Percentiles rank a stretch among this genome's conserved stretches.
Evolutionary conservation across 352 stramenopile species (phyloP).

Genomic region (Globisporangium emineosum): DNA sequence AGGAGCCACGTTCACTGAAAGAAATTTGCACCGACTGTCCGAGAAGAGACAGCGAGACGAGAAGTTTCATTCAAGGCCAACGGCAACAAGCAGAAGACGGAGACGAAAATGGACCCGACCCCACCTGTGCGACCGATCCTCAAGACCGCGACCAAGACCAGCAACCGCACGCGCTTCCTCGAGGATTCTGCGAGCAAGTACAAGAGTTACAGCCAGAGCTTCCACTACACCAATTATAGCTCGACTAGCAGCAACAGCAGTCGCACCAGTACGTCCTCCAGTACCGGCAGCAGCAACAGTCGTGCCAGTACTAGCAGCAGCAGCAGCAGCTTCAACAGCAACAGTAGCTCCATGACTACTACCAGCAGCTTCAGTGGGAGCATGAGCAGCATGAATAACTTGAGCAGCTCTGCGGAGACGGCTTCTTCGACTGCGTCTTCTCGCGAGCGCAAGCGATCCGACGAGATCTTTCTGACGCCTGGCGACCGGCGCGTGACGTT

Average conservation of each 20-base stretch:
- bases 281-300: conserved; percentile 1
- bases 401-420: conserved; percentile 11
- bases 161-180: conserved; percentile 21
- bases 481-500: conserved; percentile 61
- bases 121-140: conserved; percentile 53
- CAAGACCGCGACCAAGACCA: conserved; percentile 33
- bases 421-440: conserved; percentile 10
- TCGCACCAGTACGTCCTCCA: neutral
- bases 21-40: neutral
- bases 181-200: conserved; percentile 23
- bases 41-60: neutral
- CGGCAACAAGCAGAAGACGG: neutral
- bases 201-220: conserved; percentile 21
- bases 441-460: conserved; percentile 21
- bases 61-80: conserved; percentile 3
- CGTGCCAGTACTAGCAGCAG: neutral
- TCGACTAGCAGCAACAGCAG: conserved; percentile 3
- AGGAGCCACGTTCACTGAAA: neutral
- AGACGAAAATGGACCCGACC: conserved; percentile 12
- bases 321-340: neutral
- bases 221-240: conserved; percentile 20
- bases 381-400: conserved; percentile 5
- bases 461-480: conserved; percentile 28
- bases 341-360: neutral
- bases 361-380: conserved; percentile 10